Evolutionary conservation across 2,329 filamentous ascomycete genomes (phyloP).

Genomic region (Penicillium italicum): DNA sequence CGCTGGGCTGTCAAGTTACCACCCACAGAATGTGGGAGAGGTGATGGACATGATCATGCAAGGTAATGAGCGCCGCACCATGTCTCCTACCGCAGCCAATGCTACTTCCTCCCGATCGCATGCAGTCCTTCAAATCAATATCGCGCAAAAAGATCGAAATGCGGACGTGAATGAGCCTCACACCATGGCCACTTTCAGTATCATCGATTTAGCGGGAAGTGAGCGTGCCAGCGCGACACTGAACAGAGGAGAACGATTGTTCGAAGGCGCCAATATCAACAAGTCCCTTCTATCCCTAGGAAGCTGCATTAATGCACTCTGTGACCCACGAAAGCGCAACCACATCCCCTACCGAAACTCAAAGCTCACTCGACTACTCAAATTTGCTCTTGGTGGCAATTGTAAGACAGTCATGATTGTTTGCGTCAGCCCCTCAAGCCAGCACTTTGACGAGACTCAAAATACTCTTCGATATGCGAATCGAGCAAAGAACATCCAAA

Average conservation of each 20-base stretch:
- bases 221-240: constrained; percentile 95
- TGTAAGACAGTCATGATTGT: constrained; percentile 99
- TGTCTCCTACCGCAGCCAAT: constrained; percentile 95
- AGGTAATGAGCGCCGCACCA: constrained; percentile 90
- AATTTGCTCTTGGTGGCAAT: constrained; percentile 95
- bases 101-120: constrained; percentile 96
- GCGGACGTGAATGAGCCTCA: constrained; percentile 90
- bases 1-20: constrained; percentile 83
- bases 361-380: constrained; percentile 89
- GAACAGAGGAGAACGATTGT: constrained; percentile 84
- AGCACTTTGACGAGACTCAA: constrained; percentile 96
- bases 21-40: constrained; percentile 84
- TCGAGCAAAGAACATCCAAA: constrained; percentile 98
- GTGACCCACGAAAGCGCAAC: constrained; percentile 83
- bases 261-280: constrained; percentile 98
- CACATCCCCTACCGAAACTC: constrained; percentile 98
- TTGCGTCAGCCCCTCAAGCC: constrained; percentile 92
- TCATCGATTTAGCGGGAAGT: constrained; percentile 94
- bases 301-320: constrained; percentile 97
- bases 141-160: constrained; percentile 90
- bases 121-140: constrained; percentile 93
- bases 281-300: constrained; percentile 92
- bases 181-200: constrained; percentile 96
- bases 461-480: constrained; percentile 98
- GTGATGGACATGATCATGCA: constrained; percentile 99